Percentiles rank a stretch among this genome's conserved stretches.
Evolutionary conservation across 2,329 filamentous ascomycete species (phyloP).

Genomic region (Calonectria hongkongensis): DNA sequence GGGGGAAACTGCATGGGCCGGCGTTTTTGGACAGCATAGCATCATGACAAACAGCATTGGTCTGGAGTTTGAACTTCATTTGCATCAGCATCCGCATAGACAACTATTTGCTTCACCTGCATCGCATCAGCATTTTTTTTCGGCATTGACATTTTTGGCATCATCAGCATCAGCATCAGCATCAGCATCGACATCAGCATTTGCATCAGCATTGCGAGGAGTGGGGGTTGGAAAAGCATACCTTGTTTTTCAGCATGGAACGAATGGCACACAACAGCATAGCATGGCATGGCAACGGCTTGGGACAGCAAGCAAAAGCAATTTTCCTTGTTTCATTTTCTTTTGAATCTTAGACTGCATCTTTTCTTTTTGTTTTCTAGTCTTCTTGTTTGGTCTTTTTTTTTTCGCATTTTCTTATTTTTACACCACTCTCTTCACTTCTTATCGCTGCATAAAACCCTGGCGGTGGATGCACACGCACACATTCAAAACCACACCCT

Average conservation of each 20-base stretch:
- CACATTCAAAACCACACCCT: constrained; percentile 31
- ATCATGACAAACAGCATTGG: constrained; percentile 40
- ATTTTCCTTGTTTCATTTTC: constrained; percentile 17
- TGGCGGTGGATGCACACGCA: constrained; percentile 40
- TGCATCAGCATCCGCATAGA: constrained; percentile 22
- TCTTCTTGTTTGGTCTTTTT: constrained; percentile 39
- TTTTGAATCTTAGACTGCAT: not conserved
- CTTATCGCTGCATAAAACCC: constrained; percentile 41
- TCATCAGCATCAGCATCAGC: constrained; percentile 14
- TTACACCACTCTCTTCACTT: constrained; percentile 25
- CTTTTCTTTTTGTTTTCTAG: not conserved
- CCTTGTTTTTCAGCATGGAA: constrained; percentile 27
- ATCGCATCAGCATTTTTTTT: constrained; percentile 34
- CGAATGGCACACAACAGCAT: constrained; percentile 37
- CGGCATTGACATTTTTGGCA: constrained; percentile 19
- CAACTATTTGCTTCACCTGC: constrained; percentile 13
- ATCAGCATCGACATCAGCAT: constrained; percentile 21
- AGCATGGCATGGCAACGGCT: constrained; percentile 33
- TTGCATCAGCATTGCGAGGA: constrained; percentile 38
- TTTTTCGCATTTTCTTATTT: constrained; percentile 15
- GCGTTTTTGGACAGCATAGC: constrained; percentile 42
- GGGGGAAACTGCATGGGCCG: constrained; percentile 45
- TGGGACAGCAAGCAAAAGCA: constrained; percentile 23
- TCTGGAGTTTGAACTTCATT: constrained; percentile 43
- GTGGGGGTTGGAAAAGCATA: constrained; percentile 41